Base-by-base conservation (phyloP, 768 basidiomycete species). In the Podaxis sp. region DNA sequence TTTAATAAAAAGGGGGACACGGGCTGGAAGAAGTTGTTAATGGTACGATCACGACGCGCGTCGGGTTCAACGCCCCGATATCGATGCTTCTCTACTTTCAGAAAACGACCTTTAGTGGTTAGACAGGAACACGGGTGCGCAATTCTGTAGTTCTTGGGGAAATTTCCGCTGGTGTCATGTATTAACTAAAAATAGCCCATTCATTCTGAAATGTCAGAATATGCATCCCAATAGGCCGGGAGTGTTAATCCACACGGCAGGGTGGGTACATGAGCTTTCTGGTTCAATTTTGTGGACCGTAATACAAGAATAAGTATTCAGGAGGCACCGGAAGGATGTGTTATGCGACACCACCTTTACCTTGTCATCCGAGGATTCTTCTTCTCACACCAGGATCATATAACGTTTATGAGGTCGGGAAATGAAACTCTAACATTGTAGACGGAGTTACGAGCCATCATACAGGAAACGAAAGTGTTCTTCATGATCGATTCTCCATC, bases 71-170 rank as follows among this genome's bases (percentile, higher is more conserved):
- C 23, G 52, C n/a, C 52, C 52, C 18, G 16, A 16, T 16, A 52
- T 23, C 18, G 28, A 25, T 38, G 36, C 21, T 52, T 18, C 10
- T 10, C 50, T 25, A 23, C 52, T 28, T 54, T 54, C 52, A 38
- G 52, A 23, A 14, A 23, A 18, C 14, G 52, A 11, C 18, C 37
- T 21, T 21, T 38, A 18, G 9, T n/a, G 36, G 52, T 38, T 54
- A 54, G 36, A n/a, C 37, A 54, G 52, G 52, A 28, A 38, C 52
- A 21, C 37, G 21, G 21, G 16, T 52, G 16, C 13, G 32, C 37
- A 37, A n/a, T 54, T 54, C 52, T 54, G 32, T 54, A 36, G 36
- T 54, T 54, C 52, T 54, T 25, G 18, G 47, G 52, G 37, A 13
- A 37, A 38, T 52, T 52, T 52, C 10, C n/a, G 25, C 27, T 50